A percentile compares a stretch with the other conserved stretches of the same genome.
These are phyloP conservation scores for Hordeum marinum DNA, from an alignment of 176 grass and related monocot genomes.

Conservation along the genomic window DNA sequence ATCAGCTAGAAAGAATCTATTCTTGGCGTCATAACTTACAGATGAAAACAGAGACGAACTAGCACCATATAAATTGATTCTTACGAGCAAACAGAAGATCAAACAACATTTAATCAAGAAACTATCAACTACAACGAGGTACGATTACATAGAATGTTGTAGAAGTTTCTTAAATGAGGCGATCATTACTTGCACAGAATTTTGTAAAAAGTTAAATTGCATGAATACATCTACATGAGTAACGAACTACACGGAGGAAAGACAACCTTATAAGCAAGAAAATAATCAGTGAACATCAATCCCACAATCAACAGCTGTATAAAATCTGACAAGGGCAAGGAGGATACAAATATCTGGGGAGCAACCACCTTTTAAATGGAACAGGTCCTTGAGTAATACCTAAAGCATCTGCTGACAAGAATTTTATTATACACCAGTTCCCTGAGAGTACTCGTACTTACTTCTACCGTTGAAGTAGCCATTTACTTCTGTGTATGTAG, in stretches of 20 bases:
- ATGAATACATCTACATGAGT: background rate
- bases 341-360: background rate
- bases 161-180: background rate
- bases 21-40: background rate
- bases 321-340: background rate
- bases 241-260: background rate
- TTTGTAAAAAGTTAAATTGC: background rate
- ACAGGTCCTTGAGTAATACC: background rate
- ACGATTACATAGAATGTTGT: background rate
- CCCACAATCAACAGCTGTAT: background rate
- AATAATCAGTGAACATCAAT: background rate
- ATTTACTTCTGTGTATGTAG: background rate
- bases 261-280: background rate
- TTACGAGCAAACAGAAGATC: background rate
- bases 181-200: background rate
- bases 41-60: background rate
- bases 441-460: background rate
- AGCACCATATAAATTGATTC: background rate
- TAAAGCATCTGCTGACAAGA: conserved; percentile 3
- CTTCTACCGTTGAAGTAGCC: background rate
- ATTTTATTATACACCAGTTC: background rate
- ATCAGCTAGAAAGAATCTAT: background rate
- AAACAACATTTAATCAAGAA: conserved; percentile 1
- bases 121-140: background rate
- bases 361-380: background rate